Conservation (phyloP, 2,329 filamentous ascomycete genomes). For the Sclerotinia borealis region DNA sequence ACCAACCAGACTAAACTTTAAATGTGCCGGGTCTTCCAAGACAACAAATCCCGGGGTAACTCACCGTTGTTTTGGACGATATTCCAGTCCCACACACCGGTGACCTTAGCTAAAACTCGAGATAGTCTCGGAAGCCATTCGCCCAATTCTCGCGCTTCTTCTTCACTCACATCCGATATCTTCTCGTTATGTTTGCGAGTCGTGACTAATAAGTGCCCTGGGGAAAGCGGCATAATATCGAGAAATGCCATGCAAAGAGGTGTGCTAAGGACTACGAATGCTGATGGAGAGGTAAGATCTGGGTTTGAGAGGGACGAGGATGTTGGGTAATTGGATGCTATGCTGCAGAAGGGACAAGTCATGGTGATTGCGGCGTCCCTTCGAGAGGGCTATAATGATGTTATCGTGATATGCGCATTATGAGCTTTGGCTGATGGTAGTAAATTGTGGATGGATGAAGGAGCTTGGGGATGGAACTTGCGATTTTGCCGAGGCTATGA, state of each 20-base stretch:
- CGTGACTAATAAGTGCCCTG: constrained; percentile 77
- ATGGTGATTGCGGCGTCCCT: constrained; percentile 9
- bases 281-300: constrained; percentile 33
- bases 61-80: constrained; percentile 88
- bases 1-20: neutral
- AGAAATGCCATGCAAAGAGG: constrained; percentile 77
- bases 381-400: constrained; percentile 6
- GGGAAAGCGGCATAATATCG: constrained; percentile 83
- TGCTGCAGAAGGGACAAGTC: constrained; percentile 57
- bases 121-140: constrained; percentile 65
- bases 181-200: constrained; percentile 73
- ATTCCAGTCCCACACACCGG: constrained; percentile 81
- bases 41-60: constrained; percentile 18
- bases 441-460: constrained; percentile 1
- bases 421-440: neutral
- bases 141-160: constrained; percentile 63
- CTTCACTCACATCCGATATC: constrained; percentile 60
- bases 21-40: neutral
- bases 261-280: constrained; percentile 69
- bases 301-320: constrained; percentile 38
- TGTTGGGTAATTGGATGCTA: constrained; percentile 44
- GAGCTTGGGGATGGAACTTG: neutral
- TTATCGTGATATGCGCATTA: constrained; percentile 18
- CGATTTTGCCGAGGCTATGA: constrained; percentile 7
- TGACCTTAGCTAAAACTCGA: constrained; percentile 60